Conservation (phyloP, 129 eudicot species). For the Calendula officinalis region DNA sequence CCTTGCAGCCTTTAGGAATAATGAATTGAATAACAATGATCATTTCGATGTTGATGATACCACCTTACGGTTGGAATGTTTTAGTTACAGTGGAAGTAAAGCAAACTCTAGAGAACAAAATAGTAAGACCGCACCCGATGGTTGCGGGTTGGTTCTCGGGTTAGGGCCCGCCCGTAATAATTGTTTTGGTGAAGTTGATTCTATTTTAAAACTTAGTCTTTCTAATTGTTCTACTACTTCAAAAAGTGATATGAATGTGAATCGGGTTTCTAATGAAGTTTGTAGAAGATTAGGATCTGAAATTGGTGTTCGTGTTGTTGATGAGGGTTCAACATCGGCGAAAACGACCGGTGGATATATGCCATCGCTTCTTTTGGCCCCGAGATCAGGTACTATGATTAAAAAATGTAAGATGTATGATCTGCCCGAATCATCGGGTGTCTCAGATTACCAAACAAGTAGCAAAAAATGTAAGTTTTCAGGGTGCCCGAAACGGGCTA, state of each 20-base stretch:
- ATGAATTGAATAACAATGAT: conserved; percentile 28
- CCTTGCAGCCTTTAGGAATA: conserved; percentile 28
- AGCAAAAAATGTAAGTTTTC: conserved; percentile 50
- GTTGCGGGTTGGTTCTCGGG: conserved; percentile 75
- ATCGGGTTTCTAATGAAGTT: conserved; percentile 27
- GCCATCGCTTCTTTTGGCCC: conserved; percentile 72
- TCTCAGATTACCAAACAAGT: conserved; percentile 41
- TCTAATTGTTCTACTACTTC: conserved; percentile 41
- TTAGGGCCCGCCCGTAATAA: conserved; percentile 67
- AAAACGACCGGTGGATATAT: conserved; percentile 86
- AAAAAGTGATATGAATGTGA: conserved; percentile 26
- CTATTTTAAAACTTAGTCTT: conserved; percentile 44
- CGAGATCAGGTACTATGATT: conserved; percentile 37
- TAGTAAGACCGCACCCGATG: conserved; percentile 39
- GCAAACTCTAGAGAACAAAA: conserved; percentile 21
- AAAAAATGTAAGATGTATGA: conserved; percentile 25
- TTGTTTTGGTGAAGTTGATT: conserved; percentile 28
- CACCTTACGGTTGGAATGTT: conserved; percentile 67
- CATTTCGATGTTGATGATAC: conserved; percentile 64
- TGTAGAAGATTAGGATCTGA: conserved; percentile 1
- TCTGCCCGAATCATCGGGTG: conserved; percentile 46
- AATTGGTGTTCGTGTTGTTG: conserved; percentile 32
- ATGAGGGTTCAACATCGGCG: conserved; percentile 87
- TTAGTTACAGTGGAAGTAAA: conserved; percentile 46
- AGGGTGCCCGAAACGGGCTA: conserved; percentile 33